phyloP scores from a whole-genome alignment of 1,139 yeast species.

The Yamadazyma atmosphaerica region DNA sequence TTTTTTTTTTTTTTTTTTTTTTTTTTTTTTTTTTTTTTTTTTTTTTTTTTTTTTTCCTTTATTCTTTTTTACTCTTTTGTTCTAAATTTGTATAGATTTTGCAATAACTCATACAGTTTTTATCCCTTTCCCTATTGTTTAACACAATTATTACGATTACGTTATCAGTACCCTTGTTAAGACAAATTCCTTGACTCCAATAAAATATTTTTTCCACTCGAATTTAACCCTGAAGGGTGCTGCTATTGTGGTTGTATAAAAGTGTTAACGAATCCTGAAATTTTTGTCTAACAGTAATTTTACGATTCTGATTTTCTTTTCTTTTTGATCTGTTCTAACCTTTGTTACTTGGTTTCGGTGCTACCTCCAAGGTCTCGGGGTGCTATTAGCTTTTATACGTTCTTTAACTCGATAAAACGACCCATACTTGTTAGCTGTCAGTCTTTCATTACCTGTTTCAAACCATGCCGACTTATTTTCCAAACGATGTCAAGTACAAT shows the following conservation, averaged over 20 bases:
- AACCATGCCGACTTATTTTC: constrained; percentile 23
- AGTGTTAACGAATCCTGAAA: background rate
- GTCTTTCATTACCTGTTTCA: background rate
- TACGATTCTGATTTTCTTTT: background rate
- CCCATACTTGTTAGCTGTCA: background rate
- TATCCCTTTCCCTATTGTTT: background rate
- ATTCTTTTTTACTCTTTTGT: background rate
- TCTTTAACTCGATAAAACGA: too few species aligned
- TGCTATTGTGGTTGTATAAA: background rate
- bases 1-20: background rate
- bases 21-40: background rate
- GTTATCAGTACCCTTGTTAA: background rate
- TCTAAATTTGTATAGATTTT: too few species aligned
- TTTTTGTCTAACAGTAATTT: background rate
- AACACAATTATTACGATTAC: constrained; percentile 1
- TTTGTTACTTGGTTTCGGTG: too few species aligned
- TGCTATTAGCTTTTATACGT: background rate
- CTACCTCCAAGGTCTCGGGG: background rate
- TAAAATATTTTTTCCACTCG: background rate
- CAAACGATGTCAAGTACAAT: constrained; percentile 24
- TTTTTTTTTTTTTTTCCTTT: background rate
- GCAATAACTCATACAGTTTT: background rate
- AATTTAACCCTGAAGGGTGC: constrained; percentile 1
- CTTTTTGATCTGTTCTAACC: background rate
- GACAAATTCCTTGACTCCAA: background rate